These are phyloP conservation scores for Capsicum pubescens DNA, from an alignment of 257 asterid species.

Conservation along the genomic window DNA sequence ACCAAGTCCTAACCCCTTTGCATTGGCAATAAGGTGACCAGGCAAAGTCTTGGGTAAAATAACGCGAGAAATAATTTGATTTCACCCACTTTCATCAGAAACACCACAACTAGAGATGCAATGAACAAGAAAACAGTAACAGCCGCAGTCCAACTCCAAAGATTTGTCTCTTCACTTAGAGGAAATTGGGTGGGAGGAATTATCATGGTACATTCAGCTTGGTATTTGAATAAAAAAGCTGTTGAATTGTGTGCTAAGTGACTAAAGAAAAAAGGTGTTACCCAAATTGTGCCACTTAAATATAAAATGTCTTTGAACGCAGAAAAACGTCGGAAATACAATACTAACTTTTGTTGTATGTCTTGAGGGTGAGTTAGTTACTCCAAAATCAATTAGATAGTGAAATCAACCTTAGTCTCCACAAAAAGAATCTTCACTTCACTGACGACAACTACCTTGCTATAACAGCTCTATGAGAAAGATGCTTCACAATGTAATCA, in stretches of 20 bases:
- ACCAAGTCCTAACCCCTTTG: conserved; percentile 19
- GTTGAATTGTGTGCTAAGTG: conserved; percentile 20
- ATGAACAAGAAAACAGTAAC: not conserved
- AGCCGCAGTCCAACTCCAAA: not conserved
- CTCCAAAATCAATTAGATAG: conserved; percentile 10
- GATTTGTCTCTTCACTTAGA: not conserved
- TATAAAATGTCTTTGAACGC: conserved; percentile 10
- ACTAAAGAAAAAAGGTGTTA: not conserved
- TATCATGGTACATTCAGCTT: conserved; percentile 18
- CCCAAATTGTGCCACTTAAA: not conserved
- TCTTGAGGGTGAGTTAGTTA: conserved; percentile 16
- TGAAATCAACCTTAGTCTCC: conserved; percentile 7
- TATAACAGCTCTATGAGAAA: not conserved
- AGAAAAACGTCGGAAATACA: not conserved
- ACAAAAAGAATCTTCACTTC: not conserved
- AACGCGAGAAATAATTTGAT: not conserved
- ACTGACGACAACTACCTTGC: not conserved
- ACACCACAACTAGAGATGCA: conserved; percentile 17
- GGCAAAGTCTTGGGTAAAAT: conserved; percentile 22
- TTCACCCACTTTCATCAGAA: conserved; percentile 20
- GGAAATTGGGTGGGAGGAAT: not conserved
- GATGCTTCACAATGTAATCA: not conserved
- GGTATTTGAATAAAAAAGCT: not conserved
- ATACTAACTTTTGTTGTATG: not conserved
- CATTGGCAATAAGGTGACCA: not conserved